A percentile compares a stretch with the other conserved stretches of the same genome.
Conservation (phyloP, 176 grass and related monocot species). For the Bonia amplexicaulis region DNA sequence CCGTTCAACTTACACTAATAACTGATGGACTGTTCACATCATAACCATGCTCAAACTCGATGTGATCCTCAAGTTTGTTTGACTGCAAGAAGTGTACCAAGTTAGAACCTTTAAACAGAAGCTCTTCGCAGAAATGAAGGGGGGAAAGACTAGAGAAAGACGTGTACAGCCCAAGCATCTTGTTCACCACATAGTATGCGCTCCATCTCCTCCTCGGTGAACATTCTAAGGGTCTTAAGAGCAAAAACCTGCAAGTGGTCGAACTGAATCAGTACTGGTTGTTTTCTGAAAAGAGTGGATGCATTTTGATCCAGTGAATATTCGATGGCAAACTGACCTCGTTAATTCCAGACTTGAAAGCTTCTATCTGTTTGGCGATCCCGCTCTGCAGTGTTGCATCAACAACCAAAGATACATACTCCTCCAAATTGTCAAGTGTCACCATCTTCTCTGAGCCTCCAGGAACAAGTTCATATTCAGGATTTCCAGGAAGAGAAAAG, state of each 20-base stretch:
- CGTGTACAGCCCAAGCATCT: slow-evolving; percentile 55
- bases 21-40: slow-evolving; percentile 25
- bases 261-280: neutral
- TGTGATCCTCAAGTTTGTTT: slow-evolving; percentile 47
- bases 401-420: slow-evolving; percentile 52
- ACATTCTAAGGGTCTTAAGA: slow-evolving; percentile 42
- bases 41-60: slow-evolving; percentile 62
- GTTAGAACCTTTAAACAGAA: neutral
- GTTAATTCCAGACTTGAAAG: slow-evolving; percentile 61
- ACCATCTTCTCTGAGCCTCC: slow-evolving; percentile 45
- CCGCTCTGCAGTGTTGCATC: slow-evolving; percentile 52
- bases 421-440: slow-evolving; percentile 45
- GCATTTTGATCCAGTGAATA: neutral
- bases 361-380: slow-evolving; percentile 45
- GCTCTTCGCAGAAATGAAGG: neutral
- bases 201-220: slow-evolving; percentile 62
- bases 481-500: slow-evolving; percentile 70
- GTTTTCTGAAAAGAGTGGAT: neutral
- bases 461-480: slow-evolving; percentile 48
- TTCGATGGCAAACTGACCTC: slow-evolving; percentile 30
- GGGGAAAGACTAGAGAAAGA: neutral
- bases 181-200: slow-evolving; percentile 67
- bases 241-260: slow-evolving; percentile 47
- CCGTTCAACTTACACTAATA: slow-evolving; percentile 36
- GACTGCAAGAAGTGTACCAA: slow-evolving; percentile 33